phyloP scores from a whole-genome alignment of 176 grass and related monocot genomes.

The Ensete glaucum region DNA sequence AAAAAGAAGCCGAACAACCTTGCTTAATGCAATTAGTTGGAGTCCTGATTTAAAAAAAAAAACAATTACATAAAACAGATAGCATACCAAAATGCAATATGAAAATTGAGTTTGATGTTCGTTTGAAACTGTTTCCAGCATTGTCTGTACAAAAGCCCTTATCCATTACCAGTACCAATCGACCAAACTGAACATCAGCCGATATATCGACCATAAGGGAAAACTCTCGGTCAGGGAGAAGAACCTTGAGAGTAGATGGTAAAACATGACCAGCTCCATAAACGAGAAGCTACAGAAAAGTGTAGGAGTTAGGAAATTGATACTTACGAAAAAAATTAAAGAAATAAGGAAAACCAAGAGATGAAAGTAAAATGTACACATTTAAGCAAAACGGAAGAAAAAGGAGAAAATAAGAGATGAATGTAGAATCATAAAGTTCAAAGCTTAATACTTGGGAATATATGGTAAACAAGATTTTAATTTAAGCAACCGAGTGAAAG shows the following conservation, averaged over 20 bases:
- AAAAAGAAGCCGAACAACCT: background rate
- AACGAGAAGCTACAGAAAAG: slow-evolving; percentile 53
- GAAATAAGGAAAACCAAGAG: background rate
- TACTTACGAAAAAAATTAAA: background rate
- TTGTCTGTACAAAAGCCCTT: slow-evolving; percentile 59
- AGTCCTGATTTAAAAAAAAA: background rate
- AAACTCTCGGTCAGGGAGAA: slow-evolving; percentile 42
- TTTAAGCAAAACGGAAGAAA: too few species aligned
- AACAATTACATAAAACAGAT: slow-evolving; percentile 1
- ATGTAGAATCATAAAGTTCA: too few species aligned
- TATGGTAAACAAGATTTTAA: too few species aligned
- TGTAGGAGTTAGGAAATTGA: slow-evolving; percentile 5
- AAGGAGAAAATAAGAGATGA: too few species aligned
- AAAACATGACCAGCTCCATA: slow-evolving; percentile 57
- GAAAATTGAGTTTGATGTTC: slow-evolving; percentile 70
- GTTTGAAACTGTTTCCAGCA: slow-evolving; percentile 58
- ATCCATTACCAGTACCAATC: slow-evolving; percentile 66
- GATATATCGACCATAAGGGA: slow-evolving; percentile 43
- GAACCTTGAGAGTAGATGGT: slow-evolving; percentile 54
- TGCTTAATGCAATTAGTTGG: background rate
- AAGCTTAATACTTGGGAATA: too few species aligned
- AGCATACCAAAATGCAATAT: slow-evolving; percentile 59
- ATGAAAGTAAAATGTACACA: background rate
- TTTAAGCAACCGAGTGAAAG: too few species aligned
- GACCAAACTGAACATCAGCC: slow-evolving; percentile 43